Base-by-base conservation (phyloP, 768 basidiomycete species). In the Rhodosporidiobolus sp. region DNA sequence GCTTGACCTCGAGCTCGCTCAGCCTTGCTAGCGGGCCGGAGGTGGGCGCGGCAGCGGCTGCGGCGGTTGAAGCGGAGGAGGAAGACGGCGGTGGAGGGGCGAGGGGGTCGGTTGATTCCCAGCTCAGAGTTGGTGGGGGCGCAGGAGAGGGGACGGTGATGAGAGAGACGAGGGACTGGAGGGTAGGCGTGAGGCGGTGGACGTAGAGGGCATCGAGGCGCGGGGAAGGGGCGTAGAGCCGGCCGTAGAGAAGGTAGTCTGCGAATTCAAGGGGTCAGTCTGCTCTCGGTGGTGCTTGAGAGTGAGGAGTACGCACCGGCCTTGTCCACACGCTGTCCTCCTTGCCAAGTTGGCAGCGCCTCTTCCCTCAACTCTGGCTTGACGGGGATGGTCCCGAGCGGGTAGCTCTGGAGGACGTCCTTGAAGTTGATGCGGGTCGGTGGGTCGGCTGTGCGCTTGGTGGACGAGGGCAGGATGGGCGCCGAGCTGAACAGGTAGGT, bases 221-320 rank as follows among this genome's bases (percentile, higher is more conserved):
- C 17, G 92, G 88, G 0, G 90, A 89, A 1, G 95, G 94, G 9
- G 96, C 85, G 81, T 95, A 92, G 52, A 94, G 84, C 7, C 93
- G 88, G 24, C 95, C 95, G 80, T 95, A 97, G 32, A 97, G 84
- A 50, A 98, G 86, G 80, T 94, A 98, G 81, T 97, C 95, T 94
- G 75, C 35, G 17, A 9, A 17, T 20, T 17, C 10, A 12, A 20
- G 34, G 3, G 17, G 28, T 43, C 48, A 22, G 45, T 2, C 32
- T 14, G 17, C 11, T 20, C 19, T 7, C 2, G 24, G 24, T 26
- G 38, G 28, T 30, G 28, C 26, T 30, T 32, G 45, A 28, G 22
- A 19, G 24, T 20, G 24, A 11, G 38, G 22, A 30, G 19, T 30
- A 58, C 85, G 69, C 78, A 92, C 94, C 92, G 69, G 89, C 86